Base-by-base conservation (phyloP, 108 stramenopile species). In the Nitzschia sp. region DNA sequence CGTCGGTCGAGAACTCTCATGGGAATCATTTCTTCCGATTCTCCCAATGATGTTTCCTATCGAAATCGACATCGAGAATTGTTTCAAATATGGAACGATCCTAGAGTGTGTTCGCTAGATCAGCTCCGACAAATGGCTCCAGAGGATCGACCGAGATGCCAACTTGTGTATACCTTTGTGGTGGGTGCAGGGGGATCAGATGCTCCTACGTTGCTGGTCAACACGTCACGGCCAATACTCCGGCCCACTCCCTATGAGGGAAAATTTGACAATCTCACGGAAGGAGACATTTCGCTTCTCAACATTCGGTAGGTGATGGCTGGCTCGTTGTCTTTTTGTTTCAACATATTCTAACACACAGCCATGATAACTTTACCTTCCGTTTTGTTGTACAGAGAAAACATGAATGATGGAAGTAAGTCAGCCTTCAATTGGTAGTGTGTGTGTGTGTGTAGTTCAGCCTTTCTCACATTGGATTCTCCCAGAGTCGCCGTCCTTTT, bases 371-470 rank as follows among this genome's bases (percentile, higher is more conserved):
- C 43, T 10, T 12, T 12, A 43, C 43, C 12, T 10, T 43, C 12
- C 12, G 9, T 48, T 17, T 48, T 48, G 46, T 6, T 48, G 2
- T 48, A 15, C 51, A 75, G 75, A 39, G 81, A 82, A 65, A 77
- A 77, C 53, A 82, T 82, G 81, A 82, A 82, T 54, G 76, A 82
- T 8, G 81, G 81, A 48, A 82, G 61, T 62, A 62, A 3, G 61
- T 62, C 14, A 1, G 2, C 6, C 6, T 2, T 6, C 46, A 5
- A 17, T 48, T 48, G 14, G 6, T 48, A 5, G 46, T 48, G 5
- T 6, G 14, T 48, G 6, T 17, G 6, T 5, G n/a, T 48, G 1
- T 3, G 3, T 17, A 3, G 46, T 17, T 48, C 14, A 48, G 14
- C 1, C 46, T 48, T 48, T 48, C n/a, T 17, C n/a, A 34, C 29